phyloP scores from a whole-genome alignment of 768 basidiomycete species.

The Tricholoma bakamatsutake region DNA sequence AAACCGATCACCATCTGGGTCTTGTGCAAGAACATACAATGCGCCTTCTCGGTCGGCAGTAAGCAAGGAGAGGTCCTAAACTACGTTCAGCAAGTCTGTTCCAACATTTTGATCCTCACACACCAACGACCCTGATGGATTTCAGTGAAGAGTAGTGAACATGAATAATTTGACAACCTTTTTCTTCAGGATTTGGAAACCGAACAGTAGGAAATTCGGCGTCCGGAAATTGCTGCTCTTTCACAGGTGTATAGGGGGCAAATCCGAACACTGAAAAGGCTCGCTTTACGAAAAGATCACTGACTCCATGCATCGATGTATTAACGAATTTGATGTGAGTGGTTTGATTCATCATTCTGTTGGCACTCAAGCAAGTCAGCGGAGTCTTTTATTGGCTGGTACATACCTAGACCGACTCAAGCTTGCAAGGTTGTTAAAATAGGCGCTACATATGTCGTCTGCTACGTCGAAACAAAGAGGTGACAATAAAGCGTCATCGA shows the following conservation, averaged over 20 bases:
- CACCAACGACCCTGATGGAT: constrained; percentile 42
- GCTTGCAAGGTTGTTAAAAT: constrained; percentile 40
- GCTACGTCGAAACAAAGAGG: constrained; percentile 51
- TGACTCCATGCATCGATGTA: constrained; percentile 90
- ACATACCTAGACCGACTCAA: constrained; percentile 24
- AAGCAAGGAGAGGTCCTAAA: constrained; percentile 63
- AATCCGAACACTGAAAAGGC: constrained; percentile 61
- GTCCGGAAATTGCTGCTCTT: constrained; percentile 66
- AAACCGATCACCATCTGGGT: constrained; percentile 85
- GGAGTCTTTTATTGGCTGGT: background rate
- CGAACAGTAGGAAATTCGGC: constrained; percentile 81
- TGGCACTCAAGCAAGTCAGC: background rate
- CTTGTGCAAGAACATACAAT: constrained; percentile 76
- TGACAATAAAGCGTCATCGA: constrained; percentile 30
- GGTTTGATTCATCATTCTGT: constrained; percentile 29
- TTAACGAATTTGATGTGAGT: constrained; percentile 62
- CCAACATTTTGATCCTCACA: constrained; percentile 2
- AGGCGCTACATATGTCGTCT: constrained; percentile 49
- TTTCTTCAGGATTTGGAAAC: constrained; percentile 90
- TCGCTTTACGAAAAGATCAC: constrained; percentile 52
- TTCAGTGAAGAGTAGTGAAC: background rate
- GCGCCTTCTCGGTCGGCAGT: constrained; percentile 51
- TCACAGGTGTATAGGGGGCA: constrained; percentile 51
- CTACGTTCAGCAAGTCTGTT: background rate
- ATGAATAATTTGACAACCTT: constrained; percentile 40